Evolutionary conservation across 2,329 filamentous ascomycete genomes (phyloP), one percentile per base, ranked within the genome.

Genomic region (Cytospora piceae): DNA sequence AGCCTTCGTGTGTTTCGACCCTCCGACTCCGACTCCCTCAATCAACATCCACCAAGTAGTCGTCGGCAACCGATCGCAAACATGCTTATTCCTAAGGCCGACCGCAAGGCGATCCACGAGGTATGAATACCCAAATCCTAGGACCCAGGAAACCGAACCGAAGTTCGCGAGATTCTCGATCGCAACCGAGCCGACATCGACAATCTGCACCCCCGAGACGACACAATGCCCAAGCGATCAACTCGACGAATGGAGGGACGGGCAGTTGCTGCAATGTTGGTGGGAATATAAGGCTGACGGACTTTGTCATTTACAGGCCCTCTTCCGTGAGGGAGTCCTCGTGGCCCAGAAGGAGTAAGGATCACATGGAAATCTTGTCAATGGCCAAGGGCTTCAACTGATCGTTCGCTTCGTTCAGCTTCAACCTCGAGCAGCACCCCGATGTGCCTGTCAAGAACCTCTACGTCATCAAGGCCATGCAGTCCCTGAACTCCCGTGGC

Each of bases 391-490:
- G 63, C 31, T 29, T 55, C n/a, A 39, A 56, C 60, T 66, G 64
- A 66, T 52, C 20, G 24, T 63, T 12, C 15, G 31, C 34, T 27
- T 22, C n/a, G 29, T 60, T 46, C 32, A 66, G 64, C 88, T 97
- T 90, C 90, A 96, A 97, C 87, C 91, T 94, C 77, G 90, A 92
- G 81, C 96, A 96, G 90, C 95, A 99, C 87, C 87, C 87, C 80
- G 94, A 99, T 77, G 95, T 98, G 82, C 95, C 97, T 87, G 96
- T 93, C 83, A 97, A 97, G 91, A 99, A 99, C 90, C 92, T 99
- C 78, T 98, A 84, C 82, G 94, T 98, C 82, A 92, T 99, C 89
- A 99, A 99, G 90, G 95, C 95, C 78, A 90, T 89, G 85, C 95
- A 99, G 87, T 99, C 95, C 72, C 90, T 99, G 79, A 96, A 90